Evolutionary conservation across 352 stramenopile species (phyloP).

Genomic region (Phytophthora melonis): DNA sequence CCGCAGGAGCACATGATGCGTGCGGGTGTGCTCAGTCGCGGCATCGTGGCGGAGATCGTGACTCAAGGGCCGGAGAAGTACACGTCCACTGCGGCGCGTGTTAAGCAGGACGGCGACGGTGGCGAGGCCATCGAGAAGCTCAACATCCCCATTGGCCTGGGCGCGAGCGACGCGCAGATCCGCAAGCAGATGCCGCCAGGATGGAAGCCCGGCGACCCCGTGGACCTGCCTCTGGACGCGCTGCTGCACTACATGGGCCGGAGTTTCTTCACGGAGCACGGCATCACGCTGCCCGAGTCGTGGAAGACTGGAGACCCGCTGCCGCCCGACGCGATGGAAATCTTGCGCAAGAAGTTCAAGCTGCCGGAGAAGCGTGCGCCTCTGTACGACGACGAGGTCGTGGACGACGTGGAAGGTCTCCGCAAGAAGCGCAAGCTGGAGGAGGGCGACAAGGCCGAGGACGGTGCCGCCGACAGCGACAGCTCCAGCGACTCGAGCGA

Average conservation of each 20-base stretch:
- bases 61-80: constrained; percentile 77
- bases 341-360: constrained; percentile 85
- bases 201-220: constrained; percentile 83
- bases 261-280: constrained; percentile 79
- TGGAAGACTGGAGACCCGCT: constrained; percentile 80
- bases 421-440: constrained; percentile 79
- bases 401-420: constrained; percentile 71
- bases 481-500: constrained; percentile 67
- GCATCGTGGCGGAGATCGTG: constrained; percentile 82
- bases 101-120: constrained; percentile 43
- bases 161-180: constrained; percentile 76
- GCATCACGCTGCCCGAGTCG: constrained; percentile 70
- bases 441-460: constrained; percentile 47
- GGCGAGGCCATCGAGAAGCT: constrained; percentile 48
- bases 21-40: constrained; percentile 80
- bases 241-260: constrained; percentile 84
- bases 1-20: constrained; percentile 90
- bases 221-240: constrained; percentile 82
- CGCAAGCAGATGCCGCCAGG: constrained; percentile 79
- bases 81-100: constrained; percentile 53
- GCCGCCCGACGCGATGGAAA: constrained; percentile 77
- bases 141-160: constrained; percentile 73
- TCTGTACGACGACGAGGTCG: constrained; percentile 80
- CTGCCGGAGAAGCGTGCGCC: constrained; percentile 71
- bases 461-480: constrained; percentile 46